Base-by-base conservation (phyloP, 2,329 filamentous ascomycete species). In the Paradendryphiella salina region DNA sequence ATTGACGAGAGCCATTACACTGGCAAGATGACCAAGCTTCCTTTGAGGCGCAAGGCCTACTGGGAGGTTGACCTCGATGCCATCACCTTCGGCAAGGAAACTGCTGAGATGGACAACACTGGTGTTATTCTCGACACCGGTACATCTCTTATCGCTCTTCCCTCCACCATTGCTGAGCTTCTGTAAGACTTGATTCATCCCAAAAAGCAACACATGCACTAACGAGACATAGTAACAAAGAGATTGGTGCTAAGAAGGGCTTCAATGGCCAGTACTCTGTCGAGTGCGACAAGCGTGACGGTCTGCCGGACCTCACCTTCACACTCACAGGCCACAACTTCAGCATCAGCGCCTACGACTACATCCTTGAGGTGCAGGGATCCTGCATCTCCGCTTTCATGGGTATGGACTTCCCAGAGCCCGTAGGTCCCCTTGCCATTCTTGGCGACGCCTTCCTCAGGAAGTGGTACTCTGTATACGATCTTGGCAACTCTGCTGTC, bases 21-120 rank as follows among this genome's bases (percentile, higher is more conserved):
- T 32, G 94, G 94, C 70, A 87, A 97, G 76, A 83, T 99, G 68
- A 89, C 86, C 73, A 95, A 91, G 76, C 90, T 99, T 64, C 94
- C 94, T 47, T 85, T 99, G 65, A 90, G 94, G 76, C 90, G 94
- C 74, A 97, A 97, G 87, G 94, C 94, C 41, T 99, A 99, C 84
- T 99, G 94, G 94, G 94, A 99, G 83, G 93, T 99, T 48, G 92
- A 97, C 69, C 86, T 99, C 56, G 87, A 97, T 69, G 82, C 90
- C 59, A 94, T 99, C 77, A 85, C 88, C 48, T 90, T 96, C 60
- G 95, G 94, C 66, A 83, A 92, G 45, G 84, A 89, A 71, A 86
- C 85, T 61, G 92, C 92, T 55, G 88, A 96, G 75, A 86, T 97
- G 60, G 93, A 97, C 61, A 85, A 90, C 81, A 96, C 91, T 52